Base-by-base conservation (phyloP, 345 rosid species). In the Eucalyptus rudis region DNA sequence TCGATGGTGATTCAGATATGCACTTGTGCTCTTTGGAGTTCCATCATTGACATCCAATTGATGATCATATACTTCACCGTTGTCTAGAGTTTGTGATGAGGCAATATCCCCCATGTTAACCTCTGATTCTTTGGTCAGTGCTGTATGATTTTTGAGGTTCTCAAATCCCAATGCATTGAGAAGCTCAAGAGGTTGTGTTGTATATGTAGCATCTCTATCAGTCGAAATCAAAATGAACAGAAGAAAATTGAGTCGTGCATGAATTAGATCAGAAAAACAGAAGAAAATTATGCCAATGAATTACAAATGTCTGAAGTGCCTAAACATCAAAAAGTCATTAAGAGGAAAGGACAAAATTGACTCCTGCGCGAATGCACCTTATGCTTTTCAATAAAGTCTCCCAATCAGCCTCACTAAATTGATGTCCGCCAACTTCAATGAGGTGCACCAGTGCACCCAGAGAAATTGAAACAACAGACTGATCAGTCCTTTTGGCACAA, bases 341-440 rank as follows among this genome's bases (percentile, higher is more conserved):
- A 44, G 64, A 64, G 80, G 87, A 86, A 49, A 62, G 76, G 59
- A 40, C 22, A n/a, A 76, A 44, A 68, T 56, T 44, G 56, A 27
- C 44, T 83, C 66, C 49, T 86, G 31, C 17, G 7, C 56, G 36
- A 16, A 31, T 83, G 76, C 86, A 97, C 99, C 99, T 96, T 92
- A 98, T 97, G 97, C 98, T 96, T 94, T 95, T 97, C 95, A 98
- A 92, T 90, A 98, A 93, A 91, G 94, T 95, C 90, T 98, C 99
- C 99, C 99, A 98, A 93, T 98, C 99, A 88, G 92, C 92, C 91
- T 95, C 99, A 89, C 97, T 95, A 91, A 98, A 98, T 91, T 96
- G 99, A 92, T 95, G 99, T 87, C 99, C 99, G 89, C 99, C 99
- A 91, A 98, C 99, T 91, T 98, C 99, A 79, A 98, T 97, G 88